phyloP scores from a whole-genome alignment of 257 asterid species.

The Ehretia macrophylla region DNA sequence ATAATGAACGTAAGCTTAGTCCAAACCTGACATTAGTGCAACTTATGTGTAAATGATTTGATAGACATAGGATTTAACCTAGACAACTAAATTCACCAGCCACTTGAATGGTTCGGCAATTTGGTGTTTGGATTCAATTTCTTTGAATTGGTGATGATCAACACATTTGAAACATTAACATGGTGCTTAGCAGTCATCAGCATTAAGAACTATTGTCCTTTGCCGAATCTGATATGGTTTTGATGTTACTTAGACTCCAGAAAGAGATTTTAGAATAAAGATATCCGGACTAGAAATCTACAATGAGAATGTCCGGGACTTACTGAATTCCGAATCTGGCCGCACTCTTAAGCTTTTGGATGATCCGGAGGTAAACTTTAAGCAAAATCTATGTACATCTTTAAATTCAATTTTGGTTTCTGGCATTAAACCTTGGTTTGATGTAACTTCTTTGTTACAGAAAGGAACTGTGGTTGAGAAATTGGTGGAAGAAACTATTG shows the following conservation, averaged over 20 bases:
- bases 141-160: too few relatives aligned
- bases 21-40: neutral
- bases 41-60: too few relatives aligned
- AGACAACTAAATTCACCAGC: neutral
- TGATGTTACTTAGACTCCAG: conserved; percentile 64
- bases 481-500: conserved; percentile 82
- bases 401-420: conserved; percentile 5
- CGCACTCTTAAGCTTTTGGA: conserved; percentile 85
- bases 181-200: neutral
- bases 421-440: conserved; percentile 4
- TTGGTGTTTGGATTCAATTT: too few relatives aligned
- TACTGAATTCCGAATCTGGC: conserved; percentile 81
- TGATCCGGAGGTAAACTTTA: conserved; percentile 77
- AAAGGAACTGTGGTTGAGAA: conserved; percentile 92
- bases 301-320: conserved; percentile 89
- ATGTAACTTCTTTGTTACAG: conserved; percentile 34
- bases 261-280: conserved; percentile 75
- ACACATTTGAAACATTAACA: too few relatives aligned
- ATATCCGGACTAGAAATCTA: conserved; percentile 90
- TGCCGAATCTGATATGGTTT: conserved; percentile 1
- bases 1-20: conserved; percentile 66
- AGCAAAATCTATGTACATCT: neutral
- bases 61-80: too few relatives aligned
- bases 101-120: too few relatives aligned
- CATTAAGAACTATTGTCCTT: conserved; percentile 4